Base-by-base conservation (phyloP, 2,329 filamentous ascomycete species). In the Cercospora beticola region DNA sequence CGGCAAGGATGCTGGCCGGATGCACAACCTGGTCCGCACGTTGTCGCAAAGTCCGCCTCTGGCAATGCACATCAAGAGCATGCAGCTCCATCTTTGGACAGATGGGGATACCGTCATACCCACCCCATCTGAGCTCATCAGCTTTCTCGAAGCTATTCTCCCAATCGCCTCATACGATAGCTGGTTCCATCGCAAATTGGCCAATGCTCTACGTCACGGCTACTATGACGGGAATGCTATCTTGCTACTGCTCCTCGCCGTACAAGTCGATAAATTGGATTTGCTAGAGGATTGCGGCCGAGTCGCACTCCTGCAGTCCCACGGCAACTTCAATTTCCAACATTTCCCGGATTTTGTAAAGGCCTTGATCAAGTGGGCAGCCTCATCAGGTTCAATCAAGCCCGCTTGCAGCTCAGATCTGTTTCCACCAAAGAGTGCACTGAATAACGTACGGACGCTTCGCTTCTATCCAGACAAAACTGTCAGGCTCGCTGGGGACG, bases 241-340 rank as follows among this genome's bases (percentile, higher is more conserved):
- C 36, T 33, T 66, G 14, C 64, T 66, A 10, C 12, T 66, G 18
- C 28, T 66, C 3, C 56, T 66, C 30, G 56, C 64, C 1, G n/a
- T 5, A 26, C 40, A 52, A 4, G 40, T 60, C 18, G 40, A 54
- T 30, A 4, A 26, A 2, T 4, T 54, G 49, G 1, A 54, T 28
- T 14, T 54, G 0, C 0, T 16, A 28, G 2, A 1, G 3, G 49
- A 28, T 23, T 2, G 49, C 0, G 49, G 49, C 2, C 49, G 2
- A 1, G 49, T 1, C 49, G 49, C 49, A 16, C n/a, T 54, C 49
- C 21, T 2, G 1, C 21, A 28, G 18, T 12, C 49, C 5, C 12
- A 26, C 4, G 46, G 9, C 46, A 14, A 26, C 4, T 52, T 23
- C 46, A 52, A 52, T 52, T 52, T 14, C 46, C 49, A 54, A 2